Conservation (phyloP, 208 protist genomes). For the Naegleria gruberi region DNA sequence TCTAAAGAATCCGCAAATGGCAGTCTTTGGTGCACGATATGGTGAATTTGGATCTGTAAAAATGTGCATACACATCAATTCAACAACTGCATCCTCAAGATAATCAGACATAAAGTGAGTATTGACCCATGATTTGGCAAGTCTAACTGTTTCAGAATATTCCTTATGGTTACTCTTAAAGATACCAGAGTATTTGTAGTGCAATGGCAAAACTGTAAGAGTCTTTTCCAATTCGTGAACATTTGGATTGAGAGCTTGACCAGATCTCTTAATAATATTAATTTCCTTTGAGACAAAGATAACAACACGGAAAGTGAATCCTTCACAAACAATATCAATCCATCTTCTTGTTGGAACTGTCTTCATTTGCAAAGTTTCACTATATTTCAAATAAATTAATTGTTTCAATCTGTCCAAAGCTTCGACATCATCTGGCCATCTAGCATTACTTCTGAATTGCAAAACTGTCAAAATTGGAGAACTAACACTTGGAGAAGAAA, state of each 20-base stretch:
- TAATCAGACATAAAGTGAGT: not conserved
- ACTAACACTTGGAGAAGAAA: not conserved
- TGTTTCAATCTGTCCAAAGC: not conserved
- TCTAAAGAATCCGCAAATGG: not conserved
- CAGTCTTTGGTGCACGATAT: not conserved
- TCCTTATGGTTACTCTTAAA: not conserved
- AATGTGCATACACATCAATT: not conserved
- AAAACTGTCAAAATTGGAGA: not conserved
- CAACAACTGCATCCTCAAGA: not conserved
- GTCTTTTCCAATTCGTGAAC: not conserved
- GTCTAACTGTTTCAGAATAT: not conserved
- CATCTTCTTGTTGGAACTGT: not conserved
- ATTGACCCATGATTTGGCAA: not conserved
- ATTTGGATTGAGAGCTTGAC: not conserved
- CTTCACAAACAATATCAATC: conserved; percentile 7
- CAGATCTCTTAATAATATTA: not conserved
- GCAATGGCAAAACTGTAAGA: not conserved
- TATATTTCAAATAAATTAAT: conserved; percentile 4
- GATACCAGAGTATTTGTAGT: not conserved
- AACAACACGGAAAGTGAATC: not conserved
- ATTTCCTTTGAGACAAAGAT: not conserved
- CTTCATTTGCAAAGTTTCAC: not conserved
- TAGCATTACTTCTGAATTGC: not conserved
- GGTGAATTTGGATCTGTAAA: not conserved
- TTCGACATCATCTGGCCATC: conserved; percentile 4